phyloP scores from a whole-genome alignment of 1,284 basidiomycete species.

The Puccinia brachypodii region DNA sequence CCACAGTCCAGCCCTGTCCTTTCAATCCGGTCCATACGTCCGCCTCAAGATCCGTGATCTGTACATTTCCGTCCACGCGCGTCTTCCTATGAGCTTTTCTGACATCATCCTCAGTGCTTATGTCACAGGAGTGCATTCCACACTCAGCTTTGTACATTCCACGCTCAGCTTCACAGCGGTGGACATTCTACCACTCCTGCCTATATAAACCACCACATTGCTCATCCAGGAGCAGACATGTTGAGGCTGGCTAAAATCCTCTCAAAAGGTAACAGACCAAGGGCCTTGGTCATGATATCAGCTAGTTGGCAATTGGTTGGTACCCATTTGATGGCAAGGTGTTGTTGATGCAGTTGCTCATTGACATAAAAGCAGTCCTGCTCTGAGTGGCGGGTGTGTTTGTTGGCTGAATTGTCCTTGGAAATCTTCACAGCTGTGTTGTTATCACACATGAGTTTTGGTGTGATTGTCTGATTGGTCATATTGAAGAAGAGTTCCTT shows the following conservation, averaged over 20 bases:
- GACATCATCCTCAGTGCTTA: no score
- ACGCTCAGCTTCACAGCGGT: no score
- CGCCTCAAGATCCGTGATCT: no score
- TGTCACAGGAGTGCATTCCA: no score
- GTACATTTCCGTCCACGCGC: no score
- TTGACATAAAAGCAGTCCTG: conserved; percentile 30
- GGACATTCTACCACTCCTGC: no score
- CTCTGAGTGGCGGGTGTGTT: conserved; percentile 7
- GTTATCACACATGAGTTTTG: conserved; percentile 4
- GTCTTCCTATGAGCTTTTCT: no score
- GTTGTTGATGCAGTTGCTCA: neutral
- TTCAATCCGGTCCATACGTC: no score
- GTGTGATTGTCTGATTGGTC: neutral
- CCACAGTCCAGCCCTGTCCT: no score
- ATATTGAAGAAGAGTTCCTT: neutral
- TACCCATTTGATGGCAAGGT: neutral
- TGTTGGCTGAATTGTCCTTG: conserved; percentile 31
- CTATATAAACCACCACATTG: no score
- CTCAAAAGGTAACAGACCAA: neutral
- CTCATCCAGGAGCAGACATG: neutral
- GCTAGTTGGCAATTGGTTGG: neutral
- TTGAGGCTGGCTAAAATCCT: conserved; percentile 21
- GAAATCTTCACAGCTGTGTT: neutral
- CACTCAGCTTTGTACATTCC: no score
- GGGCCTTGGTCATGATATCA: conserved; percentile 14